Evolutionary conservation across 306 rosid species (phyloP), one percentile per base, ranked within the genome.

Genomic region (Rubus parviflorus): DNA sequence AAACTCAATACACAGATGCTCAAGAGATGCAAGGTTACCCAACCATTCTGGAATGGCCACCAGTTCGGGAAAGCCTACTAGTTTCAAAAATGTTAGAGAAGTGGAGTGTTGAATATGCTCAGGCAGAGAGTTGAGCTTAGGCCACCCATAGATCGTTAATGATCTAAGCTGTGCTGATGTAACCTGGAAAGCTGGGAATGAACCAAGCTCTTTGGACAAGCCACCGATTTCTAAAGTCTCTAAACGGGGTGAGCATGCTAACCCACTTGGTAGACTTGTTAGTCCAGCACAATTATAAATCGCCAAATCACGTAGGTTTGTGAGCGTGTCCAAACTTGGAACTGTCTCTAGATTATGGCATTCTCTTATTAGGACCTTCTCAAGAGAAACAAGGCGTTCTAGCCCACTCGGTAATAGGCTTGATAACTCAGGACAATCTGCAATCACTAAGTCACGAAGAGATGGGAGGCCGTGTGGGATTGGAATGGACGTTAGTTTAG

Each of bases 1-100:
- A 0, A 0, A 0, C 37, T 0, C 0, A 4, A 13, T 43, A 2
- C 0, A 0, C 4, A 68, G 54, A 9, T 0, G 0, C 56, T 80
- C 1, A 57, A 77, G 22, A 68, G 13, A 68, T 12, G 56, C 20
- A 45, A 22, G 73, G n/a, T 46, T 68, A 4, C 73, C 20, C 73
- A 45, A 22, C 73, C 41, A 68, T 3, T 68, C 54, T 4, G 72
- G 72, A 42, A 68, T 4, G 45, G 54, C 53, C 20, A n/a, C 54
- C 54, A 68, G 1, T 7, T n/a, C n/a, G 1, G 8, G 13, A 6
- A 46, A 46, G 6, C 0, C 12, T 0, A 0, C 0, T 22, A 68
- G 20, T 12, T 6, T 2, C 20, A 68, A 11, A 3, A 68, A 0
- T 22, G 0, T 20, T 45, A 68, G 0, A 11, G 7, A 46, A 45